Conservation (phyloP, 2,329 filamentous ascomycete genomes). For the Cordyceps tenuipes region DNA sequence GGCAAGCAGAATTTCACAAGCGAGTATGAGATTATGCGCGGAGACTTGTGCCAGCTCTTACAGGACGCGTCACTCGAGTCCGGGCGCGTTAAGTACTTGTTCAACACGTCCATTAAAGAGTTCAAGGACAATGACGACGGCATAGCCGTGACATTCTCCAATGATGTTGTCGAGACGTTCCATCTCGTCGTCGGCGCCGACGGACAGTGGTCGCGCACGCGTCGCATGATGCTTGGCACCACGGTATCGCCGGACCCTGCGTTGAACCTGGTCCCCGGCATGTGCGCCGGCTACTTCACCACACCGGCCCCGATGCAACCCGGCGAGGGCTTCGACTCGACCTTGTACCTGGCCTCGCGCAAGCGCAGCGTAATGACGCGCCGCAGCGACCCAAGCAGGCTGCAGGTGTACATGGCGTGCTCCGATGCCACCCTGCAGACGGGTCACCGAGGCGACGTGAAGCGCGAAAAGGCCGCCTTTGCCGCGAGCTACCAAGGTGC, state of each 20-base stretch:
- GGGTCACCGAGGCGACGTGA: conserved; percentile 22
- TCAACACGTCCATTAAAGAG: conserved; percentile 19
- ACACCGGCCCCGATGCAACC: conserved; percentile 19
- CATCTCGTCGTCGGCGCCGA: conserved; percentile 50
- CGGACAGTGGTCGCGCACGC: conserved; percentile 41
- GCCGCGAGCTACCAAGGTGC: conserved; percentile 31
- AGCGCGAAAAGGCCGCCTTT: conserved; percentile 31
- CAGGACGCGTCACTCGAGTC: conserved; percentile 22
- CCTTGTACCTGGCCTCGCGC: conserved; percentile 27
- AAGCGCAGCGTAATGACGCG: conserved; percentile 33
- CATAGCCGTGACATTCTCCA: conserved; percentile 33
- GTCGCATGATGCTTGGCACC: conserved; percentile 31
- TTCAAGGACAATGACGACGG: conserved; percentile 19
- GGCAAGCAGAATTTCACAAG: conserved; percentile 30
- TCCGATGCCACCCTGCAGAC: conserved; percentile 10
- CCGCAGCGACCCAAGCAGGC: conserved; percentile 26
- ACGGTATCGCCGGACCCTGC: conserved; percentile 15
- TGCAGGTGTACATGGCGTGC: conserved; percentile 31
- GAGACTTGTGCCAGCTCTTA: conserved; percentile 38
- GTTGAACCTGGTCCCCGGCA: conserved; percentile 16
- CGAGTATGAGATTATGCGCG: conserved; percentile 49
- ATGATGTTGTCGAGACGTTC: conserved; percentile 34
- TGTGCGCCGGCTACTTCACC: conserved; percentile 26
- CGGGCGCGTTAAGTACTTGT: conserved; percentile 21
- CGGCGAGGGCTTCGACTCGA: conserved; percentile 25